phyloP scores from a whole-genome alignment of 805 yeast species.

The Lachancea thermotolerans region DNA sequence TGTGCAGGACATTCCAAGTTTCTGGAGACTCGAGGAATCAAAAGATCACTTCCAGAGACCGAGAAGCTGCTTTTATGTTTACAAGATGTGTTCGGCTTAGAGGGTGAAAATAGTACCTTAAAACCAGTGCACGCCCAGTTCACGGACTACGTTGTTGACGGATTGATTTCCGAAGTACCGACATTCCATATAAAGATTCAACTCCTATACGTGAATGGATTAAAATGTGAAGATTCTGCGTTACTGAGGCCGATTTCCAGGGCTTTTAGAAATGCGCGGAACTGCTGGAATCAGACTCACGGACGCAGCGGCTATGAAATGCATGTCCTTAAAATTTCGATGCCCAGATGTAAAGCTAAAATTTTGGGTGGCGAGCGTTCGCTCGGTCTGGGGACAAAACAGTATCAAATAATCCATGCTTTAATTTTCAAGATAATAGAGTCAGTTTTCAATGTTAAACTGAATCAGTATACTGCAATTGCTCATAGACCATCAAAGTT shows the following conservation, averaged over 20 bases:
- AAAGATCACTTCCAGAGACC: neutral
- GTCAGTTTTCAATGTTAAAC: neutral
- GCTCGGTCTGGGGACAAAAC: too few species aligned
- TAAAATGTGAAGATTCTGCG: slow-evolving; percentile 23
- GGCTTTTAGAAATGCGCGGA: slow-evolving; percentile 15
- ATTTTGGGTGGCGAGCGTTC: too few species aligned
- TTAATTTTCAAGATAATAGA: slow-evolving; percentile 30
- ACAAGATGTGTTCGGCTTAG: slow-evolving; percentile 14
- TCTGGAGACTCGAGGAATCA: slow-evolving; percentile 8
- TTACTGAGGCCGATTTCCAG: slow-evolving; percentile 15
- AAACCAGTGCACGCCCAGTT: slow-evolving; percentile 17
- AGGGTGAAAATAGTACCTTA: slow-evolving; percentile 14
- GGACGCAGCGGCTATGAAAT: neutral
- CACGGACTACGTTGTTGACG: slow-evolving; percentile 27
- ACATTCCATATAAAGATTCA: slow-evolving; percentile 36
- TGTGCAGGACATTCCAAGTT: neutral
- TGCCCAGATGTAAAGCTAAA: neutral
- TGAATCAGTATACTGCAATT: neutral
- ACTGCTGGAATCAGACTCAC: neutral
- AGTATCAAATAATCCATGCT: slow-evolving; percentile 20
- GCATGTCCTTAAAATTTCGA: slow-evolving; percentile 1
- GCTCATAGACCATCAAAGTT: neutral
- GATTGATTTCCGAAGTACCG: slow-evolving; percentile 36
- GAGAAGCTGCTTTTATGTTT: slow-evolving; percentile 3
- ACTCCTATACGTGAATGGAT: slow-evolving; percentile 40